A percentile compares a stretch with the other conserved stretches of the same genome.
Conservation (phyloP, 148 eudicot species). For the Cornus suecica region DNA sequence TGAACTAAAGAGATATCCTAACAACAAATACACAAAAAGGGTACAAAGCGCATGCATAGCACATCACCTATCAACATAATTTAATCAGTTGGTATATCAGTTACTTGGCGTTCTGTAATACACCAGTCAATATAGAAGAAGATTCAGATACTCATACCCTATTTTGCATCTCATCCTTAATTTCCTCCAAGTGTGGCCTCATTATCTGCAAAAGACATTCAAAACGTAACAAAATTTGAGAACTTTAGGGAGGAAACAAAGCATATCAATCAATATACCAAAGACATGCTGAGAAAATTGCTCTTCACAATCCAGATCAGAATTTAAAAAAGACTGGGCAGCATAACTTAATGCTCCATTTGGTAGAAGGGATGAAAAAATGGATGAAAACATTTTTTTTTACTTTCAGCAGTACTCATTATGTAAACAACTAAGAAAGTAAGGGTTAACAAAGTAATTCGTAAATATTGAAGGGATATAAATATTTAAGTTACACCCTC, state of each 20-base stretch:
- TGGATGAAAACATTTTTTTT: no score
- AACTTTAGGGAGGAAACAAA: background rate
- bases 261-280: background rate
- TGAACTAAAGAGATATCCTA: background rate
- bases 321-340: background rate
- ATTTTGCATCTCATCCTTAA: slow-evolving; percentile 67
- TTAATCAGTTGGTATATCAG: background rate
- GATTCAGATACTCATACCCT: slow-evolving; percentile 44
- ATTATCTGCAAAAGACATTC: slow-evolving; percentile 48
- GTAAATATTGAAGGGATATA: no score
- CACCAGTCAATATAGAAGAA: background rate
- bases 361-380: no score
- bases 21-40: background rate
- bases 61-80: background rate
- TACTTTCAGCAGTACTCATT: no score
- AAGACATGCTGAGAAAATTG: background rate
- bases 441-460: no score
- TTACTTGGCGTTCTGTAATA: background rate
- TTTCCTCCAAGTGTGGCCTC: slow-evolving; percentile 77
- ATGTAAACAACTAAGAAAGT: no score
- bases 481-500: no score
- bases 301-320: background rate
- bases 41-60: background rate
- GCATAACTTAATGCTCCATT: no score
- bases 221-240: background rate